Conservation (phyloP, 257 asterid species). For the Salvia rosmarinus region DNA sequence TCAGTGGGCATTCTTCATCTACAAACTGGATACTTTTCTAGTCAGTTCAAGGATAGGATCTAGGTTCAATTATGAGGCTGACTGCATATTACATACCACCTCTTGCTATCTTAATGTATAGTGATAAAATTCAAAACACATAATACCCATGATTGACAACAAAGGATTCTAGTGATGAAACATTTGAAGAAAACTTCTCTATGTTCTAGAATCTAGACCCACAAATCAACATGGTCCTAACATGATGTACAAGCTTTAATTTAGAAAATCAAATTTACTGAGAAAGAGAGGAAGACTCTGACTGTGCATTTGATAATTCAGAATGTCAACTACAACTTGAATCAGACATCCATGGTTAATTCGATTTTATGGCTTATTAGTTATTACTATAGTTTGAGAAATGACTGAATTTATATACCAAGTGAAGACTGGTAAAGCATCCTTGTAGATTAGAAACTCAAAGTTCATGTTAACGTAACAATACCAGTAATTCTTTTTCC, state of each 20-base stretch:
- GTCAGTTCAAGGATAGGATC: neutral
- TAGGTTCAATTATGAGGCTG: neutral
- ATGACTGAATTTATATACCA: neutral
- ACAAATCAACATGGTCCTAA: neutral
- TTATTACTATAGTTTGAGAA: neutral
- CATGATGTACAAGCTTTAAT: neutral
- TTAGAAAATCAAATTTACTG: neutral
- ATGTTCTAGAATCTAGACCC: neutral
- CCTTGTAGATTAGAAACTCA: no score
- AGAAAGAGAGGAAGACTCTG: neutral
- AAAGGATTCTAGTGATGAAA: neutral
- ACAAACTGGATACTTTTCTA: neutral
- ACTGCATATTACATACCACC: neutral
- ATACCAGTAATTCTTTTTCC: no score
- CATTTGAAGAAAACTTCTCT: neutral
- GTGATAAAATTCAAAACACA: neutral
- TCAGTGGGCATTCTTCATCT: neutral
- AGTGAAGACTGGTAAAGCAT: neutral
- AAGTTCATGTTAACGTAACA: no score
- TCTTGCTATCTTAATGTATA: neutral
- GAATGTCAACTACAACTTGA: neutral
- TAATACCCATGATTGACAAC: neutral
- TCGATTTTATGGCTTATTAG: neutral
- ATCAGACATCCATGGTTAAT: constrained; percentile 5
- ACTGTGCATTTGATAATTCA: neutral